Percentiles rank a stretch among this genome's conserved stretches.
Conservation (phyloP, 202 grass and related monocot genomes). For the Elaeis oleifera region DNA sequence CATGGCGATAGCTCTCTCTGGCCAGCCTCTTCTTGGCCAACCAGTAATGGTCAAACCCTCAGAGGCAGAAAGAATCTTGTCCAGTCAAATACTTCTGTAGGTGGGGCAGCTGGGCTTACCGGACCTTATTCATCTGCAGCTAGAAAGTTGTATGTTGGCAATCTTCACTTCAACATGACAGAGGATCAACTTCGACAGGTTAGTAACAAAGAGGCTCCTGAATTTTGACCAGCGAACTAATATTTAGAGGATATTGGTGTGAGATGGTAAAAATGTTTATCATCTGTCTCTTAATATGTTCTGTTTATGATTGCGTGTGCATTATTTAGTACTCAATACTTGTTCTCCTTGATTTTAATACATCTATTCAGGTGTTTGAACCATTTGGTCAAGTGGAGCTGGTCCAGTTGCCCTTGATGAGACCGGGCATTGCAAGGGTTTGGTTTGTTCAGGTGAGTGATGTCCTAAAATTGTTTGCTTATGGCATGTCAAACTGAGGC, state of each 20-base stretch:
- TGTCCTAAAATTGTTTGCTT: conserved; percentile 17
- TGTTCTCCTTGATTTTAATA: background rate
- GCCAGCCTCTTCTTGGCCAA: conserved; percentile 76
- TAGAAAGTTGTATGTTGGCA: conserved; percentile 95
- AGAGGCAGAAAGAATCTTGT: conserved; percentile 93
- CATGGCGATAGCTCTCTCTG: conserved; percentile 92
- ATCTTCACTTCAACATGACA: conserved; percentile 89
- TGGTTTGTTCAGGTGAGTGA: conserved; percentile 77
- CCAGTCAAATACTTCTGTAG: conserved; percentile 64
- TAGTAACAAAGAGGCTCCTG: background rate
- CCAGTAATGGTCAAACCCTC: conserved; percentile 97
- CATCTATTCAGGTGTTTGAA: conserved; percentile 23
- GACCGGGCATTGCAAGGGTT: conserved; percentile 36
- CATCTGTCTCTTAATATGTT: too few relatives aligned
- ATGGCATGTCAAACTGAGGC: background rate
- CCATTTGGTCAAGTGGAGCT: conserved; percentile 30
- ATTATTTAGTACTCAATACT: too few relatives aligned
- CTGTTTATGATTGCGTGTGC: too few relatives aligned
- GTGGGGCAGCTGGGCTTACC: conserved; percentile 31
- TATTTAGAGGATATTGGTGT: too few relatives aligned
- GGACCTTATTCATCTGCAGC: conserved; percentile 47
- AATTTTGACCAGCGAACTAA: conserved; percentile 12
- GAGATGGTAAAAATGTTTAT: too few relatives aligned
- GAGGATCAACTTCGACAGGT: conserved; percentile 96
- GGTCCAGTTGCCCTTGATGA: conserved; percentile 24